phyloP scores from a whole-genome alignment of 257 asterid genomes.

The Solanum peruvianum region DNA sequence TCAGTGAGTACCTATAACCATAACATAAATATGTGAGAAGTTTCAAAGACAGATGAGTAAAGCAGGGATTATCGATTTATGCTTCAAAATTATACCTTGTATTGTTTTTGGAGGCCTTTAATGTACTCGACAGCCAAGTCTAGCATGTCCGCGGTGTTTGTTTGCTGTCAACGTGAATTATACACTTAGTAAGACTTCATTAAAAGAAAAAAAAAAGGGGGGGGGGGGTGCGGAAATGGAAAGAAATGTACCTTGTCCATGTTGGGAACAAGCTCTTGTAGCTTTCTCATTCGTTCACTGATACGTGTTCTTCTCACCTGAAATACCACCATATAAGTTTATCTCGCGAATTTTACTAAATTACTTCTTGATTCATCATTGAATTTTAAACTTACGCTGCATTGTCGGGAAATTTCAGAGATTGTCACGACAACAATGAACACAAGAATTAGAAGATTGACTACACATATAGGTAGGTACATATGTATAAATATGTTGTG shows the following conservation, averaged over 20 bases:
- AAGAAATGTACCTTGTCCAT: conserved; percentile 61
- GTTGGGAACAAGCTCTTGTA: conserved; percentile 90
- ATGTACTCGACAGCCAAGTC: conserved; percentile 90
- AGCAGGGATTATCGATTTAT: not conserved
- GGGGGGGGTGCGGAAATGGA: conserved; percentile 18
- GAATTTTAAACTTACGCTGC: not conserved
- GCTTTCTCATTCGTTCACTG: conserved; percentile 86
- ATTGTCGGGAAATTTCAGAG: not conserved
- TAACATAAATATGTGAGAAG: not conserved
- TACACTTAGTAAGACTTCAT: not conserved
- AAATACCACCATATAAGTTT: not conserved
- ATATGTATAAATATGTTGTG: not conserved
- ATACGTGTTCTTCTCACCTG: conserved; percentile 84
- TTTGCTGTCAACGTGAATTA: conserved; percentile 52
- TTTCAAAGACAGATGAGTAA: not conserved
- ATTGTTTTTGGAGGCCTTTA: conserved; percentile 67
- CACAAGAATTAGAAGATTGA: conserved; percentile 7
- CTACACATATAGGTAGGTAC: not conserved
- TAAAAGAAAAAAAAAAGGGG: not conserved
- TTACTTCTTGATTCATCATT: not conserved
- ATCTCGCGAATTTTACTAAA: not conserved
- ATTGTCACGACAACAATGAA: not conserved
- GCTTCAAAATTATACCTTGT: conserved; percentile 35
- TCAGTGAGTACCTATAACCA: conserved; percentile 42
- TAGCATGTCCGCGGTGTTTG: conserved; percentile 88